Conservation (phyloP, 1,139 yeast species). For the Geotrichum candidum region DNA sequence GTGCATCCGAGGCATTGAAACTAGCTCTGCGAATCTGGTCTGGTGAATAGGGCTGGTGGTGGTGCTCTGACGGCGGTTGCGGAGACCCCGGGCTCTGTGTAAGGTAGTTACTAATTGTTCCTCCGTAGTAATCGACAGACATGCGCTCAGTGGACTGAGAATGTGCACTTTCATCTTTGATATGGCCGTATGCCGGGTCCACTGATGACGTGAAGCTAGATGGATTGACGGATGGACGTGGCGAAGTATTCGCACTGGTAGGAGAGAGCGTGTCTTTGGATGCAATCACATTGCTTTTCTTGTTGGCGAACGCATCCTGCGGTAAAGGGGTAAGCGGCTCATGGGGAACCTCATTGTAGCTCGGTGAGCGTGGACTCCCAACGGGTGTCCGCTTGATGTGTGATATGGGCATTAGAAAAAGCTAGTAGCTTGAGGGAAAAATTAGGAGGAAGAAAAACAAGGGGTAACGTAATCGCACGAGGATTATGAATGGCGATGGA, state of each 20-base stretch:
- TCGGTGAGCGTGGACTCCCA: background rate
- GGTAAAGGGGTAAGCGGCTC: background rate
- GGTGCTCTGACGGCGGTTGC: background rate
- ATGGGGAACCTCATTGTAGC: background rate
- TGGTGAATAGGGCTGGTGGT: background rate
- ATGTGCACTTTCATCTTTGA: background rate
- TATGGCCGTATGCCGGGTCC: background rate
- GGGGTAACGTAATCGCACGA: background rate
- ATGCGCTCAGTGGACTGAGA: background rate
- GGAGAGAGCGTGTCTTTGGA: background rate
- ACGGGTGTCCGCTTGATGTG: background rate
- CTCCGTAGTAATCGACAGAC: conserved; percentile 12
- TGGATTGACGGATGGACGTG: background rate
- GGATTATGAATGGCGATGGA: background rate
- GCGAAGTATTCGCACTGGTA: background rate
- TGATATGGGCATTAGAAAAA: background rate
- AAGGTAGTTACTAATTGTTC: conserved; percentile 9
- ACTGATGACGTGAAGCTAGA: background rate
- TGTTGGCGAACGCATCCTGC: background rate
- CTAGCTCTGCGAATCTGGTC: background rate
- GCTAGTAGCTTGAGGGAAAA: background rate
- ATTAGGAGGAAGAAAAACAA: background rate
- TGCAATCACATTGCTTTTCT: background rate
- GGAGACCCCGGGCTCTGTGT: background rate
- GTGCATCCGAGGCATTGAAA: background rate